These are phyloP conservation scores for Linderniella brevidens DNA, from an alignment of 257 asterid genomes.

Conservation along the genomic window DNA sequence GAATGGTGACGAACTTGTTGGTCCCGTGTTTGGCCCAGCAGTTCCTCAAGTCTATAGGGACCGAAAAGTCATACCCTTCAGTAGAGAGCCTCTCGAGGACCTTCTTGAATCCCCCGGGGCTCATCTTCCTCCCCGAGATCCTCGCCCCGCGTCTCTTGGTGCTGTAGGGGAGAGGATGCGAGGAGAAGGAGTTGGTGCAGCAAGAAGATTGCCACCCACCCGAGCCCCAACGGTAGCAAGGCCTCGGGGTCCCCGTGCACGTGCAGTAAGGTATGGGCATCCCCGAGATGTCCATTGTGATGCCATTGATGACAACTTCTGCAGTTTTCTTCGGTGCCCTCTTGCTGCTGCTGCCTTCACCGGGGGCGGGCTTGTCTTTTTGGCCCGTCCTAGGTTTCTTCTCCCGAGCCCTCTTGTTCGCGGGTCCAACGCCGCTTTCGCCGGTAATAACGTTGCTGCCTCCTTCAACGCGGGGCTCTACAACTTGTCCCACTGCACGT, in stretches of 20 bases:
- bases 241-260: constrained; percentile 82
- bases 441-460: too few relatives aligned
- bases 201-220: constrained; percentile 99
- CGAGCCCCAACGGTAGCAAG: constrained; percentile 93
- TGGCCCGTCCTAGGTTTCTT: too few relatives aligned
- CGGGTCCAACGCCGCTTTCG: too few relatives aligned
- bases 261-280: constrained; percentile 90
- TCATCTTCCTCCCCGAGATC: constrained; percentile 93
- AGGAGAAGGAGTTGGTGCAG: constrained; percentile 76
- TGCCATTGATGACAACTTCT: constrained; percentile 69
- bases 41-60: constrained; percentile 76
- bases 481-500: too few relatives aligned
- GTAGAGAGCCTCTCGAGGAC: constrained; percentile 76
- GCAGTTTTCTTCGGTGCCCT: constrained; percentile 57
- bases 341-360: constrained; percentile 25
- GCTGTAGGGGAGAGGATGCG: constrained; percentile 94
- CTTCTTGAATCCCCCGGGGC: constrained; percentile 93
- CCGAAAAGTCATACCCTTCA: constrained; percentile 55
- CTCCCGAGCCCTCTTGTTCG: too few relatives aligned
- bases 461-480: too few relatives aligned
- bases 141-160: constrained; percentile 88
- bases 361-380: too few relatives aligned
- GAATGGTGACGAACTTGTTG: constrained; percentile 86
- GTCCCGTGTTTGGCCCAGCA: constrained; percentile 99
- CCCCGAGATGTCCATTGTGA: constrained; percentile 74